Conservation (phyloP, 108 stramenopile species). For the Thalassiosira profunda region DNA sequence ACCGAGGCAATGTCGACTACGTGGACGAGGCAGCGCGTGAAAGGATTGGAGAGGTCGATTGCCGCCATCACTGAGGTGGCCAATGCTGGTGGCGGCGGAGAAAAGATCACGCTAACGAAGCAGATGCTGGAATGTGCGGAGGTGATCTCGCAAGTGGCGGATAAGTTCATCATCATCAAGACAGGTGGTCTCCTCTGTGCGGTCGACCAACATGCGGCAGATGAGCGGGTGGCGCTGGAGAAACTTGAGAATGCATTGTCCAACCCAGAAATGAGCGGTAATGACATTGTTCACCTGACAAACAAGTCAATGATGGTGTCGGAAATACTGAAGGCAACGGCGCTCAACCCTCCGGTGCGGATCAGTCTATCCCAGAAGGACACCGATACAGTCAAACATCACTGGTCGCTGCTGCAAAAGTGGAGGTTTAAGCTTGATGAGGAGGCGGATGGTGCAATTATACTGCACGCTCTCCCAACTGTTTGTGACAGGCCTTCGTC, state of each 20-base stretch:
- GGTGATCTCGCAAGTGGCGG: conserved; percentile 51
- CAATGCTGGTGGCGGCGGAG: neutral
- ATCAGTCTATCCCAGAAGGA: conserved; percentile 16
- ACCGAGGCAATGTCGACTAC: conserved; percentile 7
- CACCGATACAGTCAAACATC: conserved; percentile 11
- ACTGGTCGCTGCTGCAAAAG: conserved; percentile 26
- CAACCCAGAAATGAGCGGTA: conserved; percentile 1
- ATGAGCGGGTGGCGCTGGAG: conserved; percentile 50
- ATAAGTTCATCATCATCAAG: conserved; percentile 51
- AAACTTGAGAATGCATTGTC: conserved; percentile 34
- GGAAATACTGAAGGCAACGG: conserved; percentile 23
- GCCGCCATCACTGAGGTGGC: conserved; percentile 16
- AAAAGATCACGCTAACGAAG: conserved; percentile 40
- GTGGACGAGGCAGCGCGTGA: conserved; percentile 36
- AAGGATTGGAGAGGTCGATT: conserved; percentile 15
- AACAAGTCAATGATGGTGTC: conserved; percentile 16
- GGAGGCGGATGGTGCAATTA: conserved; percentile 2
- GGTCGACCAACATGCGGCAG: conserved; percentile 61
- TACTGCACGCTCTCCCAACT: conserved; percentile 36
- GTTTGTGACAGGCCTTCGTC: conserved; percentile 42
- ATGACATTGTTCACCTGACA: conserved; percentile 32
- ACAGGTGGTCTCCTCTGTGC: conserved; percentile 35
- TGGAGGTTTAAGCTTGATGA: conserved; percentile 46
- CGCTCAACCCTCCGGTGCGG: conserved; percentile 25
- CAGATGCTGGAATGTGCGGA: conserved; percentile 40